Evolutionary conservation across 2,329 filamentous ascomycete species (phyloP), one percentile per base, ranked within the genome.

Genomic region (Gaeumannomyces sp.): DNA sequence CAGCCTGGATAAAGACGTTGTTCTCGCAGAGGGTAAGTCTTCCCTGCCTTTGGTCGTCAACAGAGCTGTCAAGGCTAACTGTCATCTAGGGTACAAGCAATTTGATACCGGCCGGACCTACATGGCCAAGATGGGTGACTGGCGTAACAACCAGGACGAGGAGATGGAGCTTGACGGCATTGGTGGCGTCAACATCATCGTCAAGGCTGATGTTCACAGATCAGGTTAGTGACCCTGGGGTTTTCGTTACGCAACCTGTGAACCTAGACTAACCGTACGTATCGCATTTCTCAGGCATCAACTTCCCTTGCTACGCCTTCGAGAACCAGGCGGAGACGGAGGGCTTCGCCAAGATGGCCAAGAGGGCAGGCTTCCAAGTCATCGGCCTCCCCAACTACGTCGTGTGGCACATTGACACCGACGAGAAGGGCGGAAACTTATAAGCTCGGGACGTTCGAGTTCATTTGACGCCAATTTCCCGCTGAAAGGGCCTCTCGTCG

Each of bases 291-390:
- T 33, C 38, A 94, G 93, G 94, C 68, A 95, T 99, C 80, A 99
- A 99, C 78, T 99, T 99, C 77, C 95, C 95, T 11, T 89, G 88
- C 74, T 99, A 99, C 73, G 85, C 95, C 3, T 99, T 99, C 75
- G 95, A 99, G 76, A 98, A 99, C 77, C 95, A 99, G 80, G 95
- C 95, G 68, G 95, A 99, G 78, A 99, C 95, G 5, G 95, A 99
- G 79, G 95, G 95, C 8, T 99, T 99, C 73, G 95, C 95, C 53
- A 97, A 96, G 77, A 99, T 99, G 95, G 95, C 95, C 66, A 97
- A 96, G 80, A 85, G 93, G 68, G 95, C 95, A 25, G 95, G 95
- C 59, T 98, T 97, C 75, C 85, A 92, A 73, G 95, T 99, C 31
- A 86, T 92, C 70, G 95, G 95, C 60, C 81, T 99, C 65, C 95